Percentiles rank a stretch among this genome's conserved stretches.
phyloP scores from a whole-genome alignment of 345 rosid genomes.

The Durio zibethinus region DNA sequence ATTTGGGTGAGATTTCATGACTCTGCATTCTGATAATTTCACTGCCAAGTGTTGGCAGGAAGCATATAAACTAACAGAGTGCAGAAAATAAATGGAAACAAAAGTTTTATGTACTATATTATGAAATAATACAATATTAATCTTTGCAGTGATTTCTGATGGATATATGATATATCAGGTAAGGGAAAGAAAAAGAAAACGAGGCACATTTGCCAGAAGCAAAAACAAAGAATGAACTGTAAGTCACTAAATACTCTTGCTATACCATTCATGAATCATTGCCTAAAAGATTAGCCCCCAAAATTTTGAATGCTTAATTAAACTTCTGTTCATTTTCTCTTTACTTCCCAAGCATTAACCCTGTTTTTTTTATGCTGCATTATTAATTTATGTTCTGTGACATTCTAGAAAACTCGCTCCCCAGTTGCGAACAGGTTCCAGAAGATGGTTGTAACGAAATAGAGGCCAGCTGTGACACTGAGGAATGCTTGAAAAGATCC shows the following conservation, averaged over 20 bases:
- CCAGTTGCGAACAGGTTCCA: constrained; percentile 77
- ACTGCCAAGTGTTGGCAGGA: background rate
- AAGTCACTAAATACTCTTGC: background rate
- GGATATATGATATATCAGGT: background rate
- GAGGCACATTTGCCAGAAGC: background rate
- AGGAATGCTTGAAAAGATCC: constrained; percentile 94
- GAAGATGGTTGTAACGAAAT: constrained; percentile 63
- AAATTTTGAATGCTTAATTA: background rate
- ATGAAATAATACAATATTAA: background rate
- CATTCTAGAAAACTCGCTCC: constrained; percentile 63
- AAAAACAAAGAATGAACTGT: background rate
- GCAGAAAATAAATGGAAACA: background rate
- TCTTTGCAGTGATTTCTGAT: background rate
- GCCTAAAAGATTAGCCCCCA: background rate
- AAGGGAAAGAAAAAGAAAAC: background rate
- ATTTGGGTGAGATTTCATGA: background rate
- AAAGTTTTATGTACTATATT: background rate
- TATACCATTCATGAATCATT: background rate
- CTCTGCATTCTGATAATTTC: background rate
- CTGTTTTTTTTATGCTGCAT: background rate
- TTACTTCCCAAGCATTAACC: background rate
- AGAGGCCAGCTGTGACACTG: constrained; percentile 70
- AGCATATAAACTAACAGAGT: background rate
- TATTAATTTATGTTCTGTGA: background rate
- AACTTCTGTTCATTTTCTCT: background rate